A percentile compares a stretch with the other conserved stretches of the same genome.
Conservation (phyloP, 2,329 filamentous ascomycete genomes). For the Pseudogymnoascus destructans region DNA sequence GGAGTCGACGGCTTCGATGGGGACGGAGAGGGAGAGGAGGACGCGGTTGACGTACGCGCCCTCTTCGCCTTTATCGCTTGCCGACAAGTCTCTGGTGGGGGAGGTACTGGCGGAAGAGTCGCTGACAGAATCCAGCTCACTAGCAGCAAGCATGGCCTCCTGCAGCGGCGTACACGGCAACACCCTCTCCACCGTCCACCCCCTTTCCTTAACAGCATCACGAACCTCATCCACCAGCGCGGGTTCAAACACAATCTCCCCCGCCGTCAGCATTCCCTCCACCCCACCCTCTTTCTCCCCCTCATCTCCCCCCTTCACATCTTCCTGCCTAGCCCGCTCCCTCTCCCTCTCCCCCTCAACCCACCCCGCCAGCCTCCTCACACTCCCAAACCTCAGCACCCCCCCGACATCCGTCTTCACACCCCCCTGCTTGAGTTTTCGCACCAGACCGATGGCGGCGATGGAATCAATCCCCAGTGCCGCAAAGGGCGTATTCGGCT, state of each 20-base stretch:
- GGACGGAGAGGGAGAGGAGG: slow-evolving; percentile 28
- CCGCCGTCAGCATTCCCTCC: neutral
- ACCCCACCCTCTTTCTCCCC: neutral
- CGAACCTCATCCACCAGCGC: neutral
- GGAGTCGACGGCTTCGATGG: slow-evolving; percentile 36
- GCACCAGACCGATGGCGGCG: slow-evolving; percentile 59
- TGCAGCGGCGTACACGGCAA: slow-evolving; percentile 79
- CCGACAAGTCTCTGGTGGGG: too few species aligned
- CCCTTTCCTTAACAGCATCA: slow-evolving; percentile 14
- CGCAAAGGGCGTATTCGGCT: slow-evolving; percentile 58
- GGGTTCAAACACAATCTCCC: neutral
- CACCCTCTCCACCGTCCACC: slow-evolving; percentile 37
- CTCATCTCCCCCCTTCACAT: neutral
- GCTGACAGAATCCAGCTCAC: slow-evolving; percentile 25
- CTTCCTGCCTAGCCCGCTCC: neutral
- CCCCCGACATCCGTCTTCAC: slow-evolving; percentile 49
- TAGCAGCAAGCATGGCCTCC: slow-evolving; percentile 67
- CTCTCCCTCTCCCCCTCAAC: neutral
- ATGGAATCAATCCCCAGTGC: slow-evolving; percentile 75
- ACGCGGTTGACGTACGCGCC: slow-evolving; percentile 61
- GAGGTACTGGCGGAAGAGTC: too few species aligned
- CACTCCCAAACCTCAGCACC: slow-evolving; percentile 54
- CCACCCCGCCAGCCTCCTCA: slow-evolving; percentile 43
- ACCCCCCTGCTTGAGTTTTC: slow-evolving; percentile 36
- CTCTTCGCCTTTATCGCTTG: slow-evolving; percentile 12